Percentiles rank a stretch among this genome's conserved stretches.
These are phyloP conservation scores for Naganishia vishniacii DNA, from an alignment of 768 basidiomycete genomes.

Conservation along the genomic window DNA sequence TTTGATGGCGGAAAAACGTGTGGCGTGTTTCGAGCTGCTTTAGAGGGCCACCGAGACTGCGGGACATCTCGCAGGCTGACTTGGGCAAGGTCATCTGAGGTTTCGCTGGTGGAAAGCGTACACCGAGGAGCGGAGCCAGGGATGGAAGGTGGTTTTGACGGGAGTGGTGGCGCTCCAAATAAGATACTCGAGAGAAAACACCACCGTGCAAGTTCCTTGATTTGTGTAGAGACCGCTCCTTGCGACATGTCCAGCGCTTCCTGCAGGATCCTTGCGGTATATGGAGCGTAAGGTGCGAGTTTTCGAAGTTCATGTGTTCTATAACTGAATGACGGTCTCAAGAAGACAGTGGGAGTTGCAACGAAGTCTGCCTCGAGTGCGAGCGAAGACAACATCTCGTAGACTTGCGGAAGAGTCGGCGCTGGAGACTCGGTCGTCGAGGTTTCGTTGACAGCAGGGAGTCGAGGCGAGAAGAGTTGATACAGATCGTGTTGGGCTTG, in stretches of 20 bases:
- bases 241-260: no score
- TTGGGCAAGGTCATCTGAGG: no score
- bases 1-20: background rate
- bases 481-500: background rate
- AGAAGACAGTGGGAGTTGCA: no score
- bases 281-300: conserved; percentile 15
- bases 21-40: background rate
- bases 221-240: background rate
- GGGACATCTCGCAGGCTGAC: conserved; percentile 3
- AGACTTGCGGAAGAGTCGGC: background rate
- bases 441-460: background rate
- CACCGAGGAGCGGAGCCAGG: background rate
- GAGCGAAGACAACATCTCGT: background rate
- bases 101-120: background rate
- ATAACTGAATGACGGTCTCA: background rate
- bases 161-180: conserved; percentile 7
- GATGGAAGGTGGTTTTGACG: background rate
- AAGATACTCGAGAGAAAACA: conserved; percentile 19
- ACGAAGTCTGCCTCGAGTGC: background rate
- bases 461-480: background rate
- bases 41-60: conserved; percentile 1
- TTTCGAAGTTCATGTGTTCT: conserved; percentile 4
- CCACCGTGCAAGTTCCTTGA: conserved; percentile 8
- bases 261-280: background rate
- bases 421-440: background rate